Evolutionary conservation across 192 early-diverging fungal genomes (phyloP).

Genomic region (Dissophora globulifera): DNA sequence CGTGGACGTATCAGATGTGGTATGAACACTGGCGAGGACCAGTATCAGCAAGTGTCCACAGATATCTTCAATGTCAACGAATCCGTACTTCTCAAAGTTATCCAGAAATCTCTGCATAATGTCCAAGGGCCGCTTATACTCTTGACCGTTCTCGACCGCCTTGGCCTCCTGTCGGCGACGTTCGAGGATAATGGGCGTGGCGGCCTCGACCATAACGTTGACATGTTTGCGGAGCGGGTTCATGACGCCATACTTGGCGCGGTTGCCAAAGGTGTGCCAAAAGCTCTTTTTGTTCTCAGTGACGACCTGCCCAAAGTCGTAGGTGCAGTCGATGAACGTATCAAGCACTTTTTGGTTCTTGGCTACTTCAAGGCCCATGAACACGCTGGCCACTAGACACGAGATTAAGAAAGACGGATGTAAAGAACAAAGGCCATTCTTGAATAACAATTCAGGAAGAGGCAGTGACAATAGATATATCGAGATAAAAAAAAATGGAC

Average conservation of each 20-base stretch:
- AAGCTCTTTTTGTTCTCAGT: background rate
- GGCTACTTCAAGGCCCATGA: conserved; percentile 35
- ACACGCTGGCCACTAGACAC: conserved; percentile 33
- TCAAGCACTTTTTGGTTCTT: conserved; percentile 24
- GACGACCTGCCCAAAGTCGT: conserved; percentile 29
- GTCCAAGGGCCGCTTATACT: conserved; percentile 35
- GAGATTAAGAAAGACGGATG: too few relatives aligned
- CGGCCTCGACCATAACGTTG: conserved; percentile 10
- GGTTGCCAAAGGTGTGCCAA: conserved; percentile 19
- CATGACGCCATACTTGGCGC: conserved; percentile 7
- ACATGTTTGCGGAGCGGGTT: conserved; percentile 30
- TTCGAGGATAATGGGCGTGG: conserved; percentile 24
- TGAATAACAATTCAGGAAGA: too few relatives aligned
- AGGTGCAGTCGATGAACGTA: conserved; percentile 26
- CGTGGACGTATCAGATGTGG: conserved; percentile 42
- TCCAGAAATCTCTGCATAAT: conserved; percentile 52
- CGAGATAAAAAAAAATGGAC: too few relatives aligned
- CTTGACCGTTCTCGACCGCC: background rate
- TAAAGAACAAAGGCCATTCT: too few relatives aligned
- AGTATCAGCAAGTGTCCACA: conserved; percentile 48
- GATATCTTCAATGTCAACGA: conserved; percentile 40
- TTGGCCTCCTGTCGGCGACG: conserved; percentile 32
- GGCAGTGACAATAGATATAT: too few relatives aligned
- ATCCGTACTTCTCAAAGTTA: conserved; percentile 44
- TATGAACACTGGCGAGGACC: conserved; percentile 54